Conservation (phyloP, 2,329 filamentous ascomycete genomes). For the Colletotrichum orbiculare region DNA sequence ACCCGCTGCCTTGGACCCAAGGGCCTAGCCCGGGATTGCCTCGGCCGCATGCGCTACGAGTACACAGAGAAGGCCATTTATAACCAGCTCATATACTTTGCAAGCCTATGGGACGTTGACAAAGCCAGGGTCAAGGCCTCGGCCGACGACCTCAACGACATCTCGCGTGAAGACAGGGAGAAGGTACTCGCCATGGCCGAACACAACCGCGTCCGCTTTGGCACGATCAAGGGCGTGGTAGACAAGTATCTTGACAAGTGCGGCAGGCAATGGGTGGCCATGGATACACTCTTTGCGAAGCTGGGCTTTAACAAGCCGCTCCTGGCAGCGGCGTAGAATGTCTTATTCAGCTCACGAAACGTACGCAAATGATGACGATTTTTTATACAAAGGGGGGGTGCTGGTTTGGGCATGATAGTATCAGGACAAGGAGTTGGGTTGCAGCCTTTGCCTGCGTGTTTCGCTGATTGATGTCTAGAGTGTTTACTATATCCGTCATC, state of each 20-base stretch:
- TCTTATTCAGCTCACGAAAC: background rate
- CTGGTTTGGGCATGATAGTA: too few species aligned
- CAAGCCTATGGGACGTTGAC: constrained; percentile 88
- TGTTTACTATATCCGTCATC: too few species aligned
- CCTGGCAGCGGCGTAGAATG: constrained; percentile 8
- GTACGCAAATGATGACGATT: constrained; percentile 13
- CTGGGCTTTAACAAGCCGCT: constrained; percentile 62
- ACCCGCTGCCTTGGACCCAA: constrained; percentile 88
- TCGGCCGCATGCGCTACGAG: constrained; percentile 89
- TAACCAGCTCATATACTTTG: constrained; percentile 92
- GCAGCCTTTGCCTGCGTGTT: too few species aligned
- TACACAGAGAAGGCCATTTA: constrained; percentile 90
- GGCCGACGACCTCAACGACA: constrained; percentile 45
- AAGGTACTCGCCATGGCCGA: constrained; percentile 79
- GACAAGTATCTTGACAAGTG: constrained; percentile 90
- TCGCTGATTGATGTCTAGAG: too few species aligned
- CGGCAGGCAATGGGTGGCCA: constrained; percentile 91
- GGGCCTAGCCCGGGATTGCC: constrained; percentile 85
- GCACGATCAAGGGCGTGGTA: constrained; percentile 79
- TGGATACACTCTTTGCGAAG: constrained; percentile 86
- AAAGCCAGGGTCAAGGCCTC: constrained; percentile 70
- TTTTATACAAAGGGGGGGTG: too few species aligned
- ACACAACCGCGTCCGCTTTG: constrained; percentile 84
- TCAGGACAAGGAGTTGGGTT: too few species aligned
- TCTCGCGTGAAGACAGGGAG: constrained; percentile 64